These are phyloP conservation scores for Hansenula sp. DNA, from an alignment of 1,139 yeast genomes.

Conservation along the genomic window DNA sequence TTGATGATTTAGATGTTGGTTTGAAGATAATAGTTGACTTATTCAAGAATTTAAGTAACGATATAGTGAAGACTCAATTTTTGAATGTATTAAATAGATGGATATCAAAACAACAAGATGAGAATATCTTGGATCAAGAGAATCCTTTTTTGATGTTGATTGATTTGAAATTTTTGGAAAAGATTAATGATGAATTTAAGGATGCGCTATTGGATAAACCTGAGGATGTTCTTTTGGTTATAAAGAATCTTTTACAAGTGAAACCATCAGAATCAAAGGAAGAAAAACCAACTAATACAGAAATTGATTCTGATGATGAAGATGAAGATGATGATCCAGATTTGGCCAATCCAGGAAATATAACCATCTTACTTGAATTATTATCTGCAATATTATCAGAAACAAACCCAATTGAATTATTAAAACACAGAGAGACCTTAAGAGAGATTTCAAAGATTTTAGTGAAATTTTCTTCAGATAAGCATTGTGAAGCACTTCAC, in stretches of 20 bases:
- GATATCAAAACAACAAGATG: conserved; percentile 33
- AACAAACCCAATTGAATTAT: conserved; percentile 25
- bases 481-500: conserved; percentile 13
- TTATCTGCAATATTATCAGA: conserved; percentile 51
- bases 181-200: conserved; percentile 55
- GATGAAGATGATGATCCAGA: conserved; percentile 42
- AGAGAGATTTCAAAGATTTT: conserved; percentile 11
- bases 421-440: conserved; percentile 11
- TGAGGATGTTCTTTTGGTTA: conserved; percentile 50
- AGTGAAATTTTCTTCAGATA: conserved; percentile 2
- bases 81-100: conserved; percentile 53
- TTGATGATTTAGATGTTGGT: conserved; percentile 47
- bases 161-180: conserved; percentile 63
- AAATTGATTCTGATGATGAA: conserved; percentile 32
- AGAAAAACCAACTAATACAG: conserved; percentile 21
- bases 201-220: conserved; percentile 62
- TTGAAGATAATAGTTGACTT: conserved; percentile 43
- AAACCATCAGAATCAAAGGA: conserved; percentile 23
- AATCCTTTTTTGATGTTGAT: conserved; percentile 55
- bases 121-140: conserved; percentile 23
- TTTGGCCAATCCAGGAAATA: conserved; percentile 19
- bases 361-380: conserved; percentile 40
- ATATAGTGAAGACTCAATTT: conserved; percentile 44
- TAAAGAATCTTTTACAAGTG: conserved; percentile 40
- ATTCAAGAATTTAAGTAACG: conserved; percentile 47